A percentile compares a stretch with the other conserved stretches of the same genome.
These are phyloP conservation scores for Sechiopsis laciniata DNA, from an alignment of 306 rosid species.

Conservation along the genomic window DNA sequence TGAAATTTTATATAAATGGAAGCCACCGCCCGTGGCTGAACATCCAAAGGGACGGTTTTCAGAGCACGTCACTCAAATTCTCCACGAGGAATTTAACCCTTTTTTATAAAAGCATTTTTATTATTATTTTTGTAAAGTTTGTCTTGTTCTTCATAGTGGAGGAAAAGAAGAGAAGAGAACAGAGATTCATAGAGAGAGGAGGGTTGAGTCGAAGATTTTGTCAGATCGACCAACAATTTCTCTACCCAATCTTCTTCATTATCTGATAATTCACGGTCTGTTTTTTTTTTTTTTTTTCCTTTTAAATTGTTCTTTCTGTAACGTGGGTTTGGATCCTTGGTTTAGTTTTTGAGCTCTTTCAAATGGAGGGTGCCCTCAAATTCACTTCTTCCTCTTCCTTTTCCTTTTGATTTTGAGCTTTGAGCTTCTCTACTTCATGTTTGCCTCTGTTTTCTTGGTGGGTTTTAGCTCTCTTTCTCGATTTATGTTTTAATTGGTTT, in stretches of 20 bases:
- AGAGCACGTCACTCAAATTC: constrained; percentile 6
- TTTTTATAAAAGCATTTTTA: too few relatives aligned
- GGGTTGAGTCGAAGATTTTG: constrained; percentile 16
- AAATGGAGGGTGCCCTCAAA: not conserved
- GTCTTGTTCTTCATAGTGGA: constrained; percentile 20
- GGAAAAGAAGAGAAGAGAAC: not conserved
- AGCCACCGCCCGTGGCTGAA: constrained; percentile 10
- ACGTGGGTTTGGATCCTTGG: constrained; percentile 9
- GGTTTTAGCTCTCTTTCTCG: not conserved
- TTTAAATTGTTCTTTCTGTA: not conserved
- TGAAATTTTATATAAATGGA: constrained; percentile 1
- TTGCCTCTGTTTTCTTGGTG: not conserved
- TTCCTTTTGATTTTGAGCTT: not conserved
- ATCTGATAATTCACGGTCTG: constrained; percentile 10
- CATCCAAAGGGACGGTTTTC: constrained; percentile 13
- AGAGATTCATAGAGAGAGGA: constrained; percentile 10
- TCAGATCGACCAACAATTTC: constrained; percentile 19
- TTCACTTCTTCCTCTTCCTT: not conserved
- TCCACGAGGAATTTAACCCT: not conserved
- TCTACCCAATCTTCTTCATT: constrained; percentile 12
- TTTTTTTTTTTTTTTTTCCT: not conserved
- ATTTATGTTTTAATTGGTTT: not conserved
- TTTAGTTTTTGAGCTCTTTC: not conserved
- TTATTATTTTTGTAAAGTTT: not conserved
- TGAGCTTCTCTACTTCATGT: not conserved